Base-by-base conservation (phyloP, 2,329 filamentous ascomycete genomes). In the Aspergillus terreus region DNA sequence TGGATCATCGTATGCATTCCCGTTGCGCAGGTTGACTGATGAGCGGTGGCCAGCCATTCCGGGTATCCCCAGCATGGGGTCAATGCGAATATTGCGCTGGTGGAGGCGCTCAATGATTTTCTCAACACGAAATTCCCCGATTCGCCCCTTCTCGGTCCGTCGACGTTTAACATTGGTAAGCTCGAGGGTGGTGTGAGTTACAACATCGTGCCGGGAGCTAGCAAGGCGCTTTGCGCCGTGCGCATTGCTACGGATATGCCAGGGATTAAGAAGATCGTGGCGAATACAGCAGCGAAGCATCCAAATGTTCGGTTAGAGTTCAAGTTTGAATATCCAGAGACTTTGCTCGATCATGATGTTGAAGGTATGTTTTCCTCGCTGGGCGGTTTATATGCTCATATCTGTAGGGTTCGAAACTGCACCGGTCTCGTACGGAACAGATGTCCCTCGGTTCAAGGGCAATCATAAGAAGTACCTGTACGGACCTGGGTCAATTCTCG, bases 161-260 rank as follows among this genome's bases (percentile, higher is more conserved):
- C 71, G 2, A 74, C 71, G 4, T 67, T 75, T 44, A 71, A 75
- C 52, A 67, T 70, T 23, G 72, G 71, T 6, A 72, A 66, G 32
- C 63, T 75, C 4, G 55, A 68, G 36, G 72, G 72, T 19, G 72
- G 72, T 3, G 70, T 65, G 40, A 67, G 63, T 47, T 71, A 73
- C 56, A 73, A 74, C 52, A 68, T 75, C 43, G 57, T 75, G 4
- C 70, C 72, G 0, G 63, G 68, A 6, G 63, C 63, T 2, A 71
- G 71, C 4, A 69, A 65, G 27, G 71, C 72, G 1, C 67, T 74
- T 12, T 75, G 72, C 57, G 68, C 67, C 42, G 63, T 75, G 12
- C 70, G 72, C 35, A 66, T 74, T 46, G 67, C 70, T 3, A 63
- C 60, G 1, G 67, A 73, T 47, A 55, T 74, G 6, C 56, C 64